Percentiles rank a stretch among this genome's conserved stretches.
Conservation (phyloP, 139 green algal species). For the Chlamydomonas eustigma region DNA sequence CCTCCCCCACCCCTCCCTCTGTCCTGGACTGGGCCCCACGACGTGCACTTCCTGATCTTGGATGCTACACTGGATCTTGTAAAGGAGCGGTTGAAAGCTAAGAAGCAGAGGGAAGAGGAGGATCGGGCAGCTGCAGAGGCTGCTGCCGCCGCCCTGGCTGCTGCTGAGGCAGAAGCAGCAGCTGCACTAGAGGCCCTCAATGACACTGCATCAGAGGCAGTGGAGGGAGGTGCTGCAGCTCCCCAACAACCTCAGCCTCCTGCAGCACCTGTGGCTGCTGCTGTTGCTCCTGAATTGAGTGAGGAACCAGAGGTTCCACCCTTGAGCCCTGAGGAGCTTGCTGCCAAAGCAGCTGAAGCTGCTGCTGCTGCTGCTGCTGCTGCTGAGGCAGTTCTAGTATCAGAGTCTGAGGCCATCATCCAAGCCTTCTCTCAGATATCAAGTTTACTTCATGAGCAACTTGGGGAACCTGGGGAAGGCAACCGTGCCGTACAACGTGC, state of each 20-base stretch:
- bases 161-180: background rate
- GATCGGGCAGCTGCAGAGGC: background rate
- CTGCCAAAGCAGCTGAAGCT: constrained; percentile 6
- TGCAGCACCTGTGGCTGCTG: no score
- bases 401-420: background rate
- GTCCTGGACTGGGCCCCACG: constrained; percentile 14
- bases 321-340: constrained; percentile 8
- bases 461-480: background rate
- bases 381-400: constrained; percentile 3
- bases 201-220: no score
- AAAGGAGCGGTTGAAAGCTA: background rate
- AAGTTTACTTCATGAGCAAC: no score
- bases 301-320: no score
- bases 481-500: background rate
- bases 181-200: background rate
- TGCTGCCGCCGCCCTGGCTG: constrained; percentile 4
- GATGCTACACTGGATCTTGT: background rate
- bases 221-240: no score
- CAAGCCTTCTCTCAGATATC: no score
- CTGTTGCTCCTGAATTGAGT: no score
- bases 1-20: background rate
- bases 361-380: constrained; percentile 15
- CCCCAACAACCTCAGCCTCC: no score
- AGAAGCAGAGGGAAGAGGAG: background rate
- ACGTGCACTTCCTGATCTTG: constrained; percentile 27